Evolutionary conservation across 768 basidiomycete genomes (phyloP).

Genomic region (Nidularia sp.): DNA sequence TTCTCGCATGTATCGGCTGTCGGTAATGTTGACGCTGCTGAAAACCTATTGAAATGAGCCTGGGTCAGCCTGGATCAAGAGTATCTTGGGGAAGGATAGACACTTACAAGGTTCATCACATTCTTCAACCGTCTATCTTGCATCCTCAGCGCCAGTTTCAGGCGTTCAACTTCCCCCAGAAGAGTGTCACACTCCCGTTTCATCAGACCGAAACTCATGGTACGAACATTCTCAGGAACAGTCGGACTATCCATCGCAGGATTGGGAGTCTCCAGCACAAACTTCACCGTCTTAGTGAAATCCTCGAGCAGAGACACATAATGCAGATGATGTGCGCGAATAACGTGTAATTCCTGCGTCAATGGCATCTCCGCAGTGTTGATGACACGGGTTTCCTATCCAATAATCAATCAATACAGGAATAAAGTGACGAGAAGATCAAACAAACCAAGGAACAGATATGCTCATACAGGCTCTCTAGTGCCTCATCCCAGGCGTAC

Average conservation of each 20-base stretch:
- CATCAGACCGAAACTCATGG: slow-evolving; percentile 28
- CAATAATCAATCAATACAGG: background rate
- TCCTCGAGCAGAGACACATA: slow-evolving; percentile 53
- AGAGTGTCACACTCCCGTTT: slow-evolving; percentile 46
- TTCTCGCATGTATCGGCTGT: slow-evolving; percentile 46
- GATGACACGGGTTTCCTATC: slow-evolving; percentile 47
- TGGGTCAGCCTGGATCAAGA: background rate
- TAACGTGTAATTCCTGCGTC: slow-evolving; percentile 51
- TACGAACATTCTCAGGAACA: slow-evolving; percentile 15
- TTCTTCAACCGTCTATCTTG: slow-evolving; percentile 48
- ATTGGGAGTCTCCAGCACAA: slow-evolving; percentile 44
- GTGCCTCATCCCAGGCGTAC: slow-evolving; percentile 59
- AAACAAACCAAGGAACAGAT: slow-evolving; percentile 42
- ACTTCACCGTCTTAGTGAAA: slow-evolving; percentile 47
- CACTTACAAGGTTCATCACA: slow-evolving; percentile 44
- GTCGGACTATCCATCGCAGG: slow-evolving; percentile 42
- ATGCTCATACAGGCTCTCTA: slow-evolving; percentile 49
- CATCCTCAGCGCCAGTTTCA: slow-evolving; percentile 34
- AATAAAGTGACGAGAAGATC: background rate
- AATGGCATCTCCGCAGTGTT: slow-evolving; percentile 35
- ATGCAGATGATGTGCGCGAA: slow-evolving; percentile 58
- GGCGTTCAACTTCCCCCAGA: slow-evolving; percentile 43
- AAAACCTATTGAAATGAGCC: slow-evolving; percentile 38
- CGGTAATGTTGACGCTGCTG: slow-evolving; percentile 53
- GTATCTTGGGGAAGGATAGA: background rate